Evolutionary conservation across 768 basidiomycete species (phyloP).

Genomic region (Chlorophyllum brunneum): DNA sequence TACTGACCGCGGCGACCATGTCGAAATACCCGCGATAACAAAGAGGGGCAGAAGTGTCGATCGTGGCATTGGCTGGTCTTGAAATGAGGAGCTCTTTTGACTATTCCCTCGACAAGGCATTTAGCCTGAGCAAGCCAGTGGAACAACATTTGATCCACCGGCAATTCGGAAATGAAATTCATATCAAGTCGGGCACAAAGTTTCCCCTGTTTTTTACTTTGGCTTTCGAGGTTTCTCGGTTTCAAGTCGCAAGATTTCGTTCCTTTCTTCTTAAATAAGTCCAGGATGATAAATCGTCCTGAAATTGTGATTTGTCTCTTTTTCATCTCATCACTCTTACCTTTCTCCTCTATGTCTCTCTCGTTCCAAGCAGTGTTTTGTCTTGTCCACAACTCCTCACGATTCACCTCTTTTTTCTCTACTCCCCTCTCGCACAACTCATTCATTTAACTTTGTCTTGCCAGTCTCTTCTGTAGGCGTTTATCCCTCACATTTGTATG

Average conservation of each 20-base stretch:
- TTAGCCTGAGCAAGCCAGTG: background rate
- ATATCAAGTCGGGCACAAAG: too few species aligned
- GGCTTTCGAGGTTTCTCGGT: background rate
- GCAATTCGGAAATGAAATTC: background rate
- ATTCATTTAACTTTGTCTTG: background rate
- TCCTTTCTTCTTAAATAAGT: too few species aligned
- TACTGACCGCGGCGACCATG: background rate
- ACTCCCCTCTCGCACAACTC: background rate
- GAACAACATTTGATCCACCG: background rate
- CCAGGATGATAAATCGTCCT: background rate
- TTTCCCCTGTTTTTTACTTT: background rate
- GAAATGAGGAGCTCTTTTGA: background rate
- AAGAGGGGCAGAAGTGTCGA: constrained; percentile 21
- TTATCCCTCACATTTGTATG: background rate
- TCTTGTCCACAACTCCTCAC: background rate
- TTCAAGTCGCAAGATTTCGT: too few species aligned
- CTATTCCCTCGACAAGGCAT: background rate
- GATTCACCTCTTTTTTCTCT: background rate
- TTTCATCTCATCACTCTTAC: background rate
- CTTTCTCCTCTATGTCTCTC: background rate
- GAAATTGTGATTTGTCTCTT: background rate
- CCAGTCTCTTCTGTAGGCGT: background rate
- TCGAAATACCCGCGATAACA: constrained; percentile 11
- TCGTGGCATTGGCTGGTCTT: constrained; percentile 9
- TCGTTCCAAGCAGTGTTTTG: background rate